Evolutionary conservation across 306 rosid genomes (phyloP).

Genomic region (Medicago lupulina): DNA sequence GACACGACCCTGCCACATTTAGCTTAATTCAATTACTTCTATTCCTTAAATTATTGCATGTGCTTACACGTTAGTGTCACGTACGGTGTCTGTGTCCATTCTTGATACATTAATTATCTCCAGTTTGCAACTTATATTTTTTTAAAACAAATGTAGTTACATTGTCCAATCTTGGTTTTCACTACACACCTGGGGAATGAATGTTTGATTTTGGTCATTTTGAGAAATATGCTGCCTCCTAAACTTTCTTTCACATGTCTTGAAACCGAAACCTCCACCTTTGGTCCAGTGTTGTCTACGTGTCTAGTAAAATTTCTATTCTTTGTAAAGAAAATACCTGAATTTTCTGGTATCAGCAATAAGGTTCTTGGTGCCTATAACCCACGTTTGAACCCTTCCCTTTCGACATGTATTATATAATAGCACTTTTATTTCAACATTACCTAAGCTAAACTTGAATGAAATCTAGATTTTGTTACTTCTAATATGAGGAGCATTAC

Average conservation of each 20-base stretch:
- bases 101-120: background rate
- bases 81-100: background rate
- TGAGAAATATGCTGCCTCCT: background rate
- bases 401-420: background rate
- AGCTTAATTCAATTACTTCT: background rate
- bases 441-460: background rate
- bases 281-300: no score
- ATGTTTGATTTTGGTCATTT: conserved; percentile 1
- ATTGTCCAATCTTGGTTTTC: background rate
- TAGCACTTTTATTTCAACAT: background rate
- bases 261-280: no score
- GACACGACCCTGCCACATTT: background rate
- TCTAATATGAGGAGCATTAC: background rate
- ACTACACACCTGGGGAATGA: background rate
- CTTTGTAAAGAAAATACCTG: background rate
- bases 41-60: background rate
- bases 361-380: no score
- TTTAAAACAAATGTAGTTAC: no score
- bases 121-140: background rate
- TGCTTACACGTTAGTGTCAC: no score
- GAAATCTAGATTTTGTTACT: background rate
- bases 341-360: no score
- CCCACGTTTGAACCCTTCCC: no score
- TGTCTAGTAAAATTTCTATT: background rate
- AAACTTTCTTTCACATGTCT: background rate